Conservation (phyloP, 768 basidiomycete genomes). For the Tricholoma terreum region DNA sequence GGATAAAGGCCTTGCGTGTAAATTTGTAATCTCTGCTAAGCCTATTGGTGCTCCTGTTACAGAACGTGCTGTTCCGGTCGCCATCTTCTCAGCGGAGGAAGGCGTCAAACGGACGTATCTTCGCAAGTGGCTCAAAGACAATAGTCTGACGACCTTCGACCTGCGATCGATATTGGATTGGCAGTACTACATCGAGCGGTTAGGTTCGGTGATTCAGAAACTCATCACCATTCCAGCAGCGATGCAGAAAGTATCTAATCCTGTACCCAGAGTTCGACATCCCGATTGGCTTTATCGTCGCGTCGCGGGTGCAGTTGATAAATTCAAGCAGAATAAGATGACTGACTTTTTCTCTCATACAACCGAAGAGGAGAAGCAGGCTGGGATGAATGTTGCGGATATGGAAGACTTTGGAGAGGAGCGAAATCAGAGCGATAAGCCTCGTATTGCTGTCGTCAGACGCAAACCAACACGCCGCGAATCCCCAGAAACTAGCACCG, state of each 20-base stretch:
- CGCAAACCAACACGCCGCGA: conserved; percentile 43
- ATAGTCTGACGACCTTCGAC: conserved; percentile 81
- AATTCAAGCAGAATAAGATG: conserved; percentile 97
- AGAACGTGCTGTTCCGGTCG: conserved; percentile 93
- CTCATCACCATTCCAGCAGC: conserved; percentile 99
- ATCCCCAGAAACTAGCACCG: conserved; percentile 41
- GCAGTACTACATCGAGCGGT: conserved; percentile 96
- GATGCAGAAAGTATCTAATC: conserved; percentile 95
- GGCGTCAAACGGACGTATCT: conserved; percentile 86
- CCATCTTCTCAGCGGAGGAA: conserved; percentile 96
- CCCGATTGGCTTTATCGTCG: conserved; percentile 96
- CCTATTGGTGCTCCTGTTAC: conserved; percentile 94
- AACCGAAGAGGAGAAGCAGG: conserved; percentile 27
- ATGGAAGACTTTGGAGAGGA: conserved; percentile 58
- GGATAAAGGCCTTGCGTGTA: conserved; percentile 98
- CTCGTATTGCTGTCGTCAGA: conserved; percentile 52
- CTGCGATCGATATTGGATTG: conserved; percentile 94
- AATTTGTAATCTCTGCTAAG: conserved; percentile 96
- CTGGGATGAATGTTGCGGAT: conserved; percentile 40
- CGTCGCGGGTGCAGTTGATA: conserved; percentile 86
- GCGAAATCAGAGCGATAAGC: conserved; percentile 23
- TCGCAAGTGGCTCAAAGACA: conserved; percentile 96
- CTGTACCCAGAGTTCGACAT: conserved; percentile 92
- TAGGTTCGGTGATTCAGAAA: conserved; percentile 98
- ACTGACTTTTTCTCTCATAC: conserved; percentile 84